Base-by-base conservation (phyloP, 306 rosid genomes). In the Prunus mume region DNA sequence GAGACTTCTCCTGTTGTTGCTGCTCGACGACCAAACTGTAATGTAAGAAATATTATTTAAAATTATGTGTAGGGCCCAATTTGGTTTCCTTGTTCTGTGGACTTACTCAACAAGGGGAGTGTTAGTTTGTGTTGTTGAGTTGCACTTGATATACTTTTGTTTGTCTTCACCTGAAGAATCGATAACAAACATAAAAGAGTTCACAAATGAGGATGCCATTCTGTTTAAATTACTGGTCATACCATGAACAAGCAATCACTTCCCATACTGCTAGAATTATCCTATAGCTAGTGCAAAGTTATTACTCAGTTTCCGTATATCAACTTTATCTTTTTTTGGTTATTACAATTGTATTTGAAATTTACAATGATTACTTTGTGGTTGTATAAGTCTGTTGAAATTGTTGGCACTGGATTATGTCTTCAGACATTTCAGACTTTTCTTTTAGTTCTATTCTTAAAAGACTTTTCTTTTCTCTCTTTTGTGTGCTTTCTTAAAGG, bases 1-100 rank as follows among this genome's bases (percentile, higher is more conserved):
- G 98, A 94, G 84, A 76, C 95, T 72, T 85, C 98, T 49, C 98
- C 98, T 46, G 97, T 84, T 83, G 12, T 83, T 81, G 88, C 97
- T 86, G 93, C 91, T 84, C 91, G 98, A 62, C 81, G 70, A 52
- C 90, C 74, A 80, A 84, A 78, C 79, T 89, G 86, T 80, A 92
- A 94, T 72, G 98, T 94, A 84, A 87, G 97, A 72, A 78, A 46
- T 45, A 57, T 10, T 11, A 69, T 74, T 81, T 34, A 74, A 66
- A 38, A 50, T 62, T 20, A 22, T 62, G 17, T 12, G 14, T 32
- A 17, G 1, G 1, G 24, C 6, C 30, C 58, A 69, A 12, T 18
- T 56, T 49, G 32, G 65, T 47, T 25, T 68, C 7, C 38, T 68
- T 68, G 19, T 68, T 47, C 13, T 63, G 43, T 61, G 45, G 9